A percentile compares a stretch with the other conserved stretches of the same genome.
phyloP scores from a whole-genome alignment of 148 eudicot genomes.

The Rhododendron molle region DNA sequence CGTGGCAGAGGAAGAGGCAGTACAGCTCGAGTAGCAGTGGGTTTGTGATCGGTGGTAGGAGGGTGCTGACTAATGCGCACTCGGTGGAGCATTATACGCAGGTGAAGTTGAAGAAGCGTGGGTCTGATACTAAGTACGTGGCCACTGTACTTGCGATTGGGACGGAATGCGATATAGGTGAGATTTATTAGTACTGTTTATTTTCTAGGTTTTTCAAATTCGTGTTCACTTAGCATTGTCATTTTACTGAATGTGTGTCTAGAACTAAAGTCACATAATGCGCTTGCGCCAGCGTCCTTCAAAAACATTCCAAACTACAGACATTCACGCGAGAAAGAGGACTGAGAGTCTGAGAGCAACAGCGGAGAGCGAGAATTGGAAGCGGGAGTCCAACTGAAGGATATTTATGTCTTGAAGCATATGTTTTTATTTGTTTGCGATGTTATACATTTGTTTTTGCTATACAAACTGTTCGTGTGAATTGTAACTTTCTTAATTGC shows the following conservation, averaged over 20 bases:
- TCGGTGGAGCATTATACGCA: constrained; percentile 85
- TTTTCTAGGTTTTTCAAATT: neutral
- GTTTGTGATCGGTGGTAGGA: constrained; percentile 63
- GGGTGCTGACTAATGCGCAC: constrained; percentile 87
- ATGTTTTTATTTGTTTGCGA: neutral
- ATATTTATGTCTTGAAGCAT: neutral
- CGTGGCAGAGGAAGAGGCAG: constrained; percentile 91
- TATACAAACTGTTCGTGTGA: neutral
- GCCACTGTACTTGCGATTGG: constrained; percentile 88
- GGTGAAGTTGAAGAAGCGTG: constrained; percentile 82
- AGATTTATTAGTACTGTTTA: constrained; percentile 4
- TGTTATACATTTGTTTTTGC: neutral
- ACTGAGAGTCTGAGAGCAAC: too few relatives aligned
- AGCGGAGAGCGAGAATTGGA: too few relatives aligned
- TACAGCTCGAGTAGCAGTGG: constrained; percentile 86
- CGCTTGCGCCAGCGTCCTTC: neutral
- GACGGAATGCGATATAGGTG: constrained; percentile 84
- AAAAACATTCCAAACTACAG: neutral
- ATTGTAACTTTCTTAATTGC: neutral
- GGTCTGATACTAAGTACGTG: constrained; percentile 75
- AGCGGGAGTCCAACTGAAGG: neutral
- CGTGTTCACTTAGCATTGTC: neutral
- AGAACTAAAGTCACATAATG: neutral
- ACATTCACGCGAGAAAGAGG: neutral
- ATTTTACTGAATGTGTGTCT: neutral